Conservation (phyloP, 2,329 filamentous ascomycete genomes). For the Rhynchosporium graminicola region DNA sequence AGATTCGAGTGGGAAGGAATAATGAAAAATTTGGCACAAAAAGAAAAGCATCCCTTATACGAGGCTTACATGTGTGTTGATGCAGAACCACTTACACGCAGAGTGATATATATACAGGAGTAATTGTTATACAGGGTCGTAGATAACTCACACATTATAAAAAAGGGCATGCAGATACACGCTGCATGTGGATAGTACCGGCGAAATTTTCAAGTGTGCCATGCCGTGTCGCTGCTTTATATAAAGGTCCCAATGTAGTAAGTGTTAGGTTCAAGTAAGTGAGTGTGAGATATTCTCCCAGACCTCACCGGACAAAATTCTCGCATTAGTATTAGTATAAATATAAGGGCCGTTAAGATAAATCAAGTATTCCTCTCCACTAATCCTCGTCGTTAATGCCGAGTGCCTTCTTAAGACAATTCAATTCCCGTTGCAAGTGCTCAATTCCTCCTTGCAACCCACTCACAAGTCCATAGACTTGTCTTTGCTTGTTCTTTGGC, state of each 20-base stretch:
- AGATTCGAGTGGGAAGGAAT: too few relatives aligned
- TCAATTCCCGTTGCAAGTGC: conserved; percentile 38
- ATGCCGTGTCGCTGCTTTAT: not conserved
- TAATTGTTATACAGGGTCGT: too few relatives aligned
- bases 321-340: conserved; percentile 1
- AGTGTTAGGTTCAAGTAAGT: not conserved
- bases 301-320: not conserved
- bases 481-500: conserved; percentile 39
- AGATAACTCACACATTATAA: too few relatives aligned
- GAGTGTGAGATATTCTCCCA: not conserved
- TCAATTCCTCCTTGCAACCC: conserved; percentile 40
- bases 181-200: too few relatives aligned
- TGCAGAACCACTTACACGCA: too few relatives aligned
- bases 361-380: not conserved
- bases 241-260: not conserved
- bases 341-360: conserved; percentile 2
- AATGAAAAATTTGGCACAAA: too few relatives aligned
- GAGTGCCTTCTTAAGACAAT: conserved; percentile 36
- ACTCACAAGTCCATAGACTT: conserved; percentile 38
- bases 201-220: too few relatives aligned
- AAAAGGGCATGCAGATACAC: too few relatives aligned
- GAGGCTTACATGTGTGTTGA: too few relatives aligned
- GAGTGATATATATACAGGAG: too few relatives aligned
- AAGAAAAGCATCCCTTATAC: too few relatives aligned
- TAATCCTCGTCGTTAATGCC: conserved; percentile 39